Base-by-base conservation (phyloP, 2,329 filamentous ascomycete genomes). In the Plectosphaerella plurivora region DNA sequence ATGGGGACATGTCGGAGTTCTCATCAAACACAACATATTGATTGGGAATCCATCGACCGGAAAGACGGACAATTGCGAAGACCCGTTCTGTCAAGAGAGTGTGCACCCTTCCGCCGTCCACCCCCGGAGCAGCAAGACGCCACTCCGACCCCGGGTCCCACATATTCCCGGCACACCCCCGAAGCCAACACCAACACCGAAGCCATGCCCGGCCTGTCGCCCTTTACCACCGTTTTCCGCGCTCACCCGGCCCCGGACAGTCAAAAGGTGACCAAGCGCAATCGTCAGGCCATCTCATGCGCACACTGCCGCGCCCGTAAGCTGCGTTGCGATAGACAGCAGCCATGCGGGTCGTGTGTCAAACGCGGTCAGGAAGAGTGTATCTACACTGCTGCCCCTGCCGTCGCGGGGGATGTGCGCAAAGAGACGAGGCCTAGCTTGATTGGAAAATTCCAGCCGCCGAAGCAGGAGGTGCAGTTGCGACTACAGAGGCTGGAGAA, bases 241-340 rank as follows among this genome's bases (percentile, higher is more conserved):
- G 64, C 70, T 20, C 53, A 63, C 18, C 53, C 57, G 28, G 53
- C 60, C 14, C 59, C 59, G 16, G 65, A 66, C 52, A 54, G 63
- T 12, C 62, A 66, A 41, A 60, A 55, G 50, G 60, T 63, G 24
- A 62, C 68, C 53, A 70, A 65, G 60, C 68, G 72, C 35, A 73
- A 69, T 57, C 65, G 73, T 7, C 69, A 68, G 45, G 61, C 73
- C 37, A 65, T 75, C 18, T 75, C 73, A 5, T 75, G 72, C 58
- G 61, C 63, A 2, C 60, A 65, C 42, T 76, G 73, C 53, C 73
- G 73, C 55, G 61, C 60, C 16, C 71, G 73, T 53, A 76, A 76
- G 60, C 66, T 70, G 7, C 69, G 67, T 51, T 76, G 73, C 54
- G 73, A 75, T 54, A 41, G 20, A n/a, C 22, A 48, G 15, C 20